phyloP scores from a whole-genome alignment of 1,139 yeast genomes.

The Pichia inconspicua region DNA sequence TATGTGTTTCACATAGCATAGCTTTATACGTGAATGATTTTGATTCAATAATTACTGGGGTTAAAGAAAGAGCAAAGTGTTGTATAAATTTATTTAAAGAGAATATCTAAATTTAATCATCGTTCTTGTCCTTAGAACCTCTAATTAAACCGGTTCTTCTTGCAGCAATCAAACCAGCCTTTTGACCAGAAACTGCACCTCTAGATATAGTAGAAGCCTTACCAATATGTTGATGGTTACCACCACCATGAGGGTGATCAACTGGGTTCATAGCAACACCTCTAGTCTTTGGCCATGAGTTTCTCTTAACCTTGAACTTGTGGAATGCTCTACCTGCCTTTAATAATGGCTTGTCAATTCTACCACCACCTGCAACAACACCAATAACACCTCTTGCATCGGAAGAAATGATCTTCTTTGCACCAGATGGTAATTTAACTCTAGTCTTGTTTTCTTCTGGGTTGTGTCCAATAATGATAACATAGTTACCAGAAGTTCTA shows the following conservation, averaged over 20 bases:
- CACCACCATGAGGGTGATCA: slow-evolving; percentile 99
- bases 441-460: slow-evolving; percentile 98
- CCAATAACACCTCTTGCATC: slow-evolving; percentile 99
- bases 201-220: slow-evolving; percentile 99
- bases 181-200: slow-evolving; percentile 99
- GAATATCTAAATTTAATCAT: slow-evolving; percentile 30
- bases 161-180: slow-evolving; percentile 99
- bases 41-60: neutral
- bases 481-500: slow-evolving; percentile 99
- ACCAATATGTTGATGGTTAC: slow-evolving; percentile 99
- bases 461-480: slow-evolving; percentile 98
- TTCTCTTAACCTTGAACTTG: slow-evolving; percentile 98
- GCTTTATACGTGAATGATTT: neutral
- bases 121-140: slow-evolving; percentile 83
- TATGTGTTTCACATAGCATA: no score
- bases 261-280: slow-evolving; percentile 99
- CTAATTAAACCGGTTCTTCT: slow-evolving; percentile 99
- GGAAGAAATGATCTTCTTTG: slow-evolving; percentile 92
- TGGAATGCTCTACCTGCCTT: slow-evolving; percentile 99
- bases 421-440: slow-evolving; percentile 98
- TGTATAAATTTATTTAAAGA: slow-evolving; percentile 5
- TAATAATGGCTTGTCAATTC: slow-evolving; percentile 98
- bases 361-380: slow-evolving; percentile 99
- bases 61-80: slow-evolving; percentile 9
- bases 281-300: slow-evolving; percentile 99